A percentile compares a stretch with the other conserved stretches of the same genome.
Evolutionary conservation across 768 basidiomycete genomes (phyloP).

Genomic region (Lactifluus hygrophoroides): DNA sequence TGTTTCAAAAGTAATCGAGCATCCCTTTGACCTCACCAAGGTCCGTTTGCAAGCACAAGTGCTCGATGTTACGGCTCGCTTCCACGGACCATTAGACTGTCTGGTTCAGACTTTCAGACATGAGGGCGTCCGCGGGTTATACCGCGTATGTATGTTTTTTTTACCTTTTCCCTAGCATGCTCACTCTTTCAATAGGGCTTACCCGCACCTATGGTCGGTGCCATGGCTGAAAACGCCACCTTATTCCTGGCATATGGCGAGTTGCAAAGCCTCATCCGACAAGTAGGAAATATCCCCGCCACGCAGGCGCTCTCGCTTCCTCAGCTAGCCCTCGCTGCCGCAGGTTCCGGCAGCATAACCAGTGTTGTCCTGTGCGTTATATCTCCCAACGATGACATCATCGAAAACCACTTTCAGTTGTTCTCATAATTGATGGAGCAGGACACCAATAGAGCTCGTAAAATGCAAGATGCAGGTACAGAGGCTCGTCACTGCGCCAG

Average conservation of each 20-base stretch:
- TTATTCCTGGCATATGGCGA: conserved; percentile 84
- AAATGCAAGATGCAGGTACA: conserved; percentile 99
- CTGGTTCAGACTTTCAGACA: conserved; percentile 68
- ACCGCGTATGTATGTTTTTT: conserved; percentile 51
- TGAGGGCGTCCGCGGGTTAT: conserved; percentile 80
- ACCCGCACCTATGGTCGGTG: conserved; percentile 83
- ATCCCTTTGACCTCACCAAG: conserved; percentile 93
- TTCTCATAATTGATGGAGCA: conserved; percentile 25
- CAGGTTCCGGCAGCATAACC: conserved; percentile 77
- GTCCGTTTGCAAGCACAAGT: conserved; percentile 91
- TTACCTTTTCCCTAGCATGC: background rate
- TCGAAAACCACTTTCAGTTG: background rate
- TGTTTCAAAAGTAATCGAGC: conserved; percentile 82
- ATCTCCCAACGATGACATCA: background rate
- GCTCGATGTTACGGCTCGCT: conserved; percentile 57
- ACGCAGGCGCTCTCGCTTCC: conserved; percentile 44
- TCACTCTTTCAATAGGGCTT: conserved; percentile 44
- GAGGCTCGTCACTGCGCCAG: conserved; percentile 45
- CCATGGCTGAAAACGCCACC: conserved; percentile 86
- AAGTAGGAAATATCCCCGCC: conserved; percentile 28
- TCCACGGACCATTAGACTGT: conserved; percentile 84
- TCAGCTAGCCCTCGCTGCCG: conserved; percentile 73
- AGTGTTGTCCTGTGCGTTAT: conserved; percentile 76
- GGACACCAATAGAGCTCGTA: conserved; percentile 89
- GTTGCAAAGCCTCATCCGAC: conserved; percentile 53